Conservation (phyloP, 805 yeast species). For the Suhomyces sp. region DNA sequence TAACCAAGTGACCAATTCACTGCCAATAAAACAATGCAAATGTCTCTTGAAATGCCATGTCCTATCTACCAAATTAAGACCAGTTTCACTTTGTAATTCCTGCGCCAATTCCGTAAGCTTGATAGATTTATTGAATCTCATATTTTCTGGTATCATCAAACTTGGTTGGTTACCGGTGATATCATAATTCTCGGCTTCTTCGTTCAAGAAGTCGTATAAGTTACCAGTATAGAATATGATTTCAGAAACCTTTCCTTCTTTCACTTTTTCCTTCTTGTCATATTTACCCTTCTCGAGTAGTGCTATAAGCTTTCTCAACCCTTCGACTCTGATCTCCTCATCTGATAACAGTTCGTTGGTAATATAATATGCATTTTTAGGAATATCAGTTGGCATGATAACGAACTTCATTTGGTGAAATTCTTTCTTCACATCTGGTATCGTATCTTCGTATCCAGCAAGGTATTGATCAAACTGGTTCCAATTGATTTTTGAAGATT, state of each 20-base stretch:
- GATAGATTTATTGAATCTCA: conserved; percentile 49
- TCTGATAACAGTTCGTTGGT: conserved; percentile 63
- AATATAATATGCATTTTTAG: conserved; percentile 50
- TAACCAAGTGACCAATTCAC: conserved; percentile 84
- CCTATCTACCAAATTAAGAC: conserved; percentile 67
- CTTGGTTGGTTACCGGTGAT: conserved; percentile 36
- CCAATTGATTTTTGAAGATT: conserved; percentile 72
- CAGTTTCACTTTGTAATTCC: conserved; percentile 68
- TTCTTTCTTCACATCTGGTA: conserved; percentile 52
- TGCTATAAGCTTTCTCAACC: conserved; percentile 66
- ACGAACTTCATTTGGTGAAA: conserved; percentile 79
- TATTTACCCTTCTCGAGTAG: conserved; percentile 59
- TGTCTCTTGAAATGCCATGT: conserved; percentile 89
- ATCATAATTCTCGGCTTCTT: conserved; percentile 44
- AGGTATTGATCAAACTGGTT: conserved; percentile 83
- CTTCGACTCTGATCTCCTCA: conserved; percentile 93
- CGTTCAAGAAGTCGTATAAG: conserved; percentile 60
- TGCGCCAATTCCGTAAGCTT: conserved; percentile 54
- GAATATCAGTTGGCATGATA: conserved; percentile 73
- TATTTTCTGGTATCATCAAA: conserved; percentile 32
- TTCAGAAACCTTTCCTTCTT: conserved; percentile 55
- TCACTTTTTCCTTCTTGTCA: conserved; percentile 23
- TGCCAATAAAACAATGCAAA: conserved; percentile 76
- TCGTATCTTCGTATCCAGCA: conserved; percentile 86
- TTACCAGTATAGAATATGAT: conserved; percentile 87